These are phyloP conservation scores for Suillus paluster DNA, from an alignment of 768 basidiomycete genomes.

Conservation along the genomic window DNA sequence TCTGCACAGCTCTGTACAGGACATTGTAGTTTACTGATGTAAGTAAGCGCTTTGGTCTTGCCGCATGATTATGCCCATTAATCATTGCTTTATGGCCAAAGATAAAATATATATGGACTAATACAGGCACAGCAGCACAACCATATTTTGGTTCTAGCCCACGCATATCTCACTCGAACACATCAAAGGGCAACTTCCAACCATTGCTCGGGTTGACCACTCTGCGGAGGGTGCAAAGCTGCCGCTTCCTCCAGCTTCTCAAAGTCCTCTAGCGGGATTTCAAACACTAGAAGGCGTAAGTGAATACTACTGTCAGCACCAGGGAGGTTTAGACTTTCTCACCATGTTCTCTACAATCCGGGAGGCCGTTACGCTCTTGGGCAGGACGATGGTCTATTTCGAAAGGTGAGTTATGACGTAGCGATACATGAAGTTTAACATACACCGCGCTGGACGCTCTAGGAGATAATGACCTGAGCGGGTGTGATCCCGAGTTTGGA, in stretches of 20 bases:
- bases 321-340: conserved; percentile 14
- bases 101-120: too few species aligned
- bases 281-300: conserved; percentile 26
- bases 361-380: conserved; percentile 75
- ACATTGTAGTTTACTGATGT: too few species aligned
- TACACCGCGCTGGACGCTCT: conserved; percentile 79
- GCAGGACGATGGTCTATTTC: conserved; percentile 65
- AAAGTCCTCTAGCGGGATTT: conserved; percentile 43
- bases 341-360: conserved; percentile 77
- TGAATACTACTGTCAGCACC: neutral
- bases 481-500: conserved; percentile 69
- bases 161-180: conserved; percentile 52
- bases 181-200: conserved; percentile 66
- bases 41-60: too few species aligned
- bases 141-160: neutral
- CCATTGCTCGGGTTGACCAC: conserved; percentile 60
- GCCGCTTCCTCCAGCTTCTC: conserved; percentile 45
- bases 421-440: conserved; percentile 23
- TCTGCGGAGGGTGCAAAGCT: conserved; percentile 52
- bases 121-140: too few species aligned
- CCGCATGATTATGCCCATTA: too few species aligned
- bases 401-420: neutral
- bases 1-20: too few species aligned
- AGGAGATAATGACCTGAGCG: conserved; percentile 74
- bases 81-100: too few species aligned